Percentiles rank a stretch among this genome's conserved stretches.
Conservation (phyloP, 441 rosid species). For the Bocquillonia castaneifolia region DNA sequence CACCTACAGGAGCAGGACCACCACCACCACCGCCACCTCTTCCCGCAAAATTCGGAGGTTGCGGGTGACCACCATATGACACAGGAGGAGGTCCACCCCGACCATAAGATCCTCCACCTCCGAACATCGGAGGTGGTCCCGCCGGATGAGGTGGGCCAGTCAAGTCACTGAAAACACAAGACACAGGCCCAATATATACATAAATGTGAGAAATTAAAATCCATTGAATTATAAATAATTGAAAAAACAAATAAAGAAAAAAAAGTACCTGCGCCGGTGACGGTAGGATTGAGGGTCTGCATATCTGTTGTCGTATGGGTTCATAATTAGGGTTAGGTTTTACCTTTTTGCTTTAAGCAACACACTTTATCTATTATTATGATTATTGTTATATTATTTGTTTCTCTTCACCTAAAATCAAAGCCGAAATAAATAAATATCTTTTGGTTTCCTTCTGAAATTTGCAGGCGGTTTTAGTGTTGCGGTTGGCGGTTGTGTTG, state of each 20-base stretch:
- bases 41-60: slow-evolving; percentile 34
- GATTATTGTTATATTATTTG: too few species aligned
- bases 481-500: too few species aligned
- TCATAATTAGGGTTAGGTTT: slow-evolving; percentile 32
- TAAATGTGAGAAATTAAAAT: background rate
- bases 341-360: background rate
- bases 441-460: too few species aligned
- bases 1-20: slow-evolving; percentile 23
- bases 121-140: slow-evolving; percentile 39
- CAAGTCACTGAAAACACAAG: slow-evolving; percentile 46
- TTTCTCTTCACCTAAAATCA: too few species aligned
- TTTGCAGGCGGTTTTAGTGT: too few species aligned
- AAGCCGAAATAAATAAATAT: too few species aligned
- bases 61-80: slow-evolving; percentile 50
- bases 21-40: slow-evolving; percentile 22
- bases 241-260: background rate
- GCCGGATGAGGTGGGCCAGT: slow-evolving; percentile 32
- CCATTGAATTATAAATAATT: background rate
- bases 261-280: slow-evolving; percentile 62
- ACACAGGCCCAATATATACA: background rate
- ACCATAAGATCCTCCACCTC: slow-evolving; percentile 38
- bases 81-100: slow-evolving; percentile 31
- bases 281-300: slow-evolving; percentile 81
- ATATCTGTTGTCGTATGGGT: slow-evolving; percentile 62
- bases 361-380: too few species aligned